Conservation (phyloP, 164 flowering plant species). For the Echeveria elegans region DNA sequence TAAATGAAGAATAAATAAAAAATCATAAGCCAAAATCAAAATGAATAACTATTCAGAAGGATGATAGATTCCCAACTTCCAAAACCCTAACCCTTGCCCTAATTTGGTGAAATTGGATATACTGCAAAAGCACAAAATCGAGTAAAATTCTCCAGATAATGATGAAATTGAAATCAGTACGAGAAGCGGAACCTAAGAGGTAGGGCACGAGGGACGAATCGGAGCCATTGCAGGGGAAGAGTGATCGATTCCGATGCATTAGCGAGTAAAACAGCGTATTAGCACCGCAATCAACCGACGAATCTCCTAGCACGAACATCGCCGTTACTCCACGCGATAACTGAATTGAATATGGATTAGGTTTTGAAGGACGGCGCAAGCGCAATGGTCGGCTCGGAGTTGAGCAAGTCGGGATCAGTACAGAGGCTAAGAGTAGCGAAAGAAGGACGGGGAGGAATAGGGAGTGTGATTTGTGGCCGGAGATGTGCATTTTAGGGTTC, state of each 20-base stretch:
- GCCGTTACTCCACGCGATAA: slow-evolving; percentile 9
- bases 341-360: neutral
- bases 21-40: too few species aligned
- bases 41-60: neutral
- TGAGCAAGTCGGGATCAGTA: neutral
- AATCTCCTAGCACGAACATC: slow-evolving; percentile 56
- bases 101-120: slow-evolving; percentile 1
- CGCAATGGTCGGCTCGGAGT: neutral
- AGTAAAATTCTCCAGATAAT: too few species aligned
- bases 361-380: neutral
- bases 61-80: too few species aligned
- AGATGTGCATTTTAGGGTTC: neutral
- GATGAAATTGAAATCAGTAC: neutral
- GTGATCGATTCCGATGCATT: slow-evolving; percentile 29
- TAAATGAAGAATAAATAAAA: neutral
- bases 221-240: slow-evolving; percentile 39
- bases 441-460: neutral
- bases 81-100: neutral
- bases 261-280: slow-evolving; percentile 38
- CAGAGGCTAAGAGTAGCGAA: neutral
- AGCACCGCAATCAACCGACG: slow-evolving; percentile 68
- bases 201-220: slow-evolving; percentile 42
- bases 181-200: slow-evolving; percentile 41
- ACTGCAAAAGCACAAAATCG: too few species aligned
- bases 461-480: neutral